phyloP scores from a whole-genome alignment of 306 rosid genomes.

The Lablab purpureus region DNA sequence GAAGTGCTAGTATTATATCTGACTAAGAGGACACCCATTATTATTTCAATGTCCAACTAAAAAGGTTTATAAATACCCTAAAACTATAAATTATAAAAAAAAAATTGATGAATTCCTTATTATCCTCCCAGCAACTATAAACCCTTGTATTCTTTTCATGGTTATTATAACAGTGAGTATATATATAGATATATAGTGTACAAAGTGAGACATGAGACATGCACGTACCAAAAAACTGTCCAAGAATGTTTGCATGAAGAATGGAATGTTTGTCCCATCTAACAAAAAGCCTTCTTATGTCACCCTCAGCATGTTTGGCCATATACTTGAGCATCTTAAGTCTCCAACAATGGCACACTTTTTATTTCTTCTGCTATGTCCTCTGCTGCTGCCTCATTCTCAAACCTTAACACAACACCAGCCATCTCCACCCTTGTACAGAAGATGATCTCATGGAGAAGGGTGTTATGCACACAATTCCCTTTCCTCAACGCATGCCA shows the following conservation, averaged over 20 bases:
- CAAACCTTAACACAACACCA: background rate
- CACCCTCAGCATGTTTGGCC: background rate
- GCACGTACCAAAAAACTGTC: slow-evolving; percentile 29
- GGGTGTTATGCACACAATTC: background rate
- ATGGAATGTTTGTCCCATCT: background rate
- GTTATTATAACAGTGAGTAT: background rate
- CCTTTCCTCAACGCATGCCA: slow-evolving; percentile 15
- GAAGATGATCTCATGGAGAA: background rate
- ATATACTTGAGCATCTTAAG: slow-evolving; percentile 24
- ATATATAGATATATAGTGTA: too few relatives aligned
- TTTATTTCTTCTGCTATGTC: background rate
- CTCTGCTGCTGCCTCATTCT: background rate
- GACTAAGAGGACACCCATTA: too few relatives aligned
- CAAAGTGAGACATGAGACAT: background rate
- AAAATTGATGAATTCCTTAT: too few relatives aligned
- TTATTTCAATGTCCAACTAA: too few relatives aligned
- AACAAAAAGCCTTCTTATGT: background rate
- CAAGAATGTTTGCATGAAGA: slow-evolving; percentile 31
- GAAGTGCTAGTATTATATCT: too few relatives aligned
- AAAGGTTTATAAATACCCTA: too few relatives aligned
- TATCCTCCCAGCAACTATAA: too few relatives aligned
- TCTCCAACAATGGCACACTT: background rate
- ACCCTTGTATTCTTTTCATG: background rate
- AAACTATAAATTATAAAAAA: too few relatives aligned
- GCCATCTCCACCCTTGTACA: slow-evolving; percentile 21